Percentiles rank a stretch among this genome's conserved stretches.
Evolutionary conservation across 2,329 filamentous ascomycete species (phyloP).

Genomic region (Metarhizium humberi): DNA sequence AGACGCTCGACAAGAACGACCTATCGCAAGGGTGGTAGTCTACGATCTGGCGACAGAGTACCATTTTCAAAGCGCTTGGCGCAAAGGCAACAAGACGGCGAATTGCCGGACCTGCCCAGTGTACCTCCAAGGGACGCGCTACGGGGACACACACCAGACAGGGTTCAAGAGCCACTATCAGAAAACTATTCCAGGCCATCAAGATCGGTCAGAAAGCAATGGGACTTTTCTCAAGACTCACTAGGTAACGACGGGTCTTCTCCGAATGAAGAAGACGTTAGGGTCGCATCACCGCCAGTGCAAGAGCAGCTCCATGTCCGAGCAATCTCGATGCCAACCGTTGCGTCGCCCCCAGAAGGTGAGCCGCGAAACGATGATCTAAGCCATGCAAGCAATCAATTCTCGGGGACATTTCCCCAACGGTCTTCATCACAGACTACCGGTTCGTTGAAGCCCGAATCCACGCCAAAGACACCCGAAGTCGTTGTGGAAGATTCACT

Average conservation of each 20-base stretch:
- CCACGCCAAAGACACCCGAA: constrained; percentile 12
- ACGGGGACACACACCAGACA: constrained; percentile 42
- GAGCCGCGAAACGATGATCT: constrained; percentile 46
- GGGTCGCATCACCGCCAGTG: constrained; percentile 12
- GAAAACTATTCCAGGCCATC: constrained; percentile 56
- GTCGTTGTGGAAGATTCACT: constrained; percentile 30
- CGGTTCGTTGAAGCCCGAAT: constrained; percentile 25
- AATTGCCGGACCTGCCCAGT: constrained; percentile 21
- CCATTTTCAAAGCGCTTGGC: constrained; percentile 65
- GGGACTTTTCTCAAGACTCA: constrained; percentile 38
- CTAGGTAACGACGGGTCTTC: constrained; percentile 31
- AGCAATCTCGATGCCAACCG: constrained; percentile 22
- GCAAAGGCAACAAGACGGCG: constrained; percentile 52
- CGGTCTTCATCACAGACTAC: constrained; percentile 44
- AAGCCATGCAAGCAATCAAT: constrained; percentile 16
- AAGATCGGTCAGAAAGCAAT: constrained; percentile 31
- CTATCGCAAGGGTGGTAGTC: constrained; percentile 76
- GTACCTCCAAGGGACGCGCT: constrained; percentile 34
- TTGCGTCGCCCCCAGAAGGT: constrained; percentile 33
- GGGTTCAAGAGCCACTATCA: constrained; percentile 57
- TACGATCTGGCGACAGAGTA: constrained; percentile 67
- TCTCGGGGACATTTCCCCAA: constrained; percentile 34
- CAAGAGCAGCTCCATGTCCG: constrained; percentile 25
- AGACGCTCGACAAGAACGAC: constrained; percentile 87
- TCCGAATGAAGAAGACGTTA: constrained; percentile 20